These are phyloP conservation scores for Trypanosoma theileri DNA, from an alignment of 208 protist species.

Conservation along the genomic window DNA sequence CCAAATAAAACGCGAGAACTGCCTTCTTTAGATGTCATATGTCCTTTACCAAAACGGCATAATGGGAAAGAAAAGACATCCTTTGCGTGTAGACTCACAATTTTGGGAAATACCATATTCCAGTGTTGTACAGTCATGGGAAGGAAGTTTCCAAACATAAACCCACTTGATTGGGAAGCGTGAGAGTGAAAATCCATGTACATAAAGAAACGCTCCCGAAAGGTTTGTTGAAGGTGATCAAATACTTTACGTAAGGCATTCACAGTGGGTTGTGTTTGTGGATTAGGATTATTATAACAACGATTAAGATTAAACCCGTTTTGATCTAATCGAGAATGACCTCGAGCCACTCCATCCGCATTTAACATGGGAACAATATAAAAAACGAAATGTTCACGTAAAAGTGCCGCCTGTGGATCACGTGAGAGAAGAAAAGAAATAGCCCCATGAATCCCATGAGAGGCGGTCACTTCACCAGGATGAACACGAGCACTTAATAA, in stretches of 20 bases:
- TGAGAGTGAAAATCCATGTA: constrained; percentile 95
- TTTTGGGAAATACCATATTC: constrained; percentile 78
- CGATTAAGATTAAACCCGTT: constrained; percentile 94
- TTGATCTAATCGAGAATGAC: constrained; percentile 91
- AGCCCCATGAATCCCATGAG: constrained; percentile 88
- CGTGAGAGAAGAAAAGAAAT: constrained; percentile 83
- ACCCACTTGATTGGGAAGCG: constrained; percentile 86
- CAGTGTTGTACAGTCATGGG: constrained; percentile 76
- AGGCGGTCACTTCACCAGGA: constrained; percentile 91
- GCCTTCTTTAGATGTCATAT: constrained; percentile 83
- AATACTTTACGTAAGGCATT: constrained; percentile 79
- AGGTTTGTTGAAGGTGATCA: constrained; percentile 60
- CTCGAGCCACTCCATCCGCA: constrained; percentile 92
- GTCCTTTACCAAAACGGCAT: constrained; percentile 70
- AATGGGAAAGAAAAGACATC: constrained; percentile 69
- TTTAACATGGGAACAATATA: constrained; percentile 94
- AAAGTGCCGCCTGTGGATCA: constrained; percentile 51
- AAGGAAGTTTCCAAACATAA: constrained; percentile 92
- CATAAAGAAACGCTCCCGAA: constrained; percentile 75
- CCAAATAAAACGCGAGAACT: constrained; percentile 86
- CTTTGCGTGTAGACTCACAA: constrained; percentile 73
- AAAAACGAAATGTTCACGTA: constrained; percentile 93
- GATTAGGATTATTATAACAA: constrained; percentile 88
- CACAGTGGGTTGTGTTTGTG: constrained; percentile 76
- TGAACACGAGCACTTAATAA: constrained; percentile 91